Base-by-base conservation (phyloP, 106 monocot species). In the Platanthera guangdongensis region DNA sequence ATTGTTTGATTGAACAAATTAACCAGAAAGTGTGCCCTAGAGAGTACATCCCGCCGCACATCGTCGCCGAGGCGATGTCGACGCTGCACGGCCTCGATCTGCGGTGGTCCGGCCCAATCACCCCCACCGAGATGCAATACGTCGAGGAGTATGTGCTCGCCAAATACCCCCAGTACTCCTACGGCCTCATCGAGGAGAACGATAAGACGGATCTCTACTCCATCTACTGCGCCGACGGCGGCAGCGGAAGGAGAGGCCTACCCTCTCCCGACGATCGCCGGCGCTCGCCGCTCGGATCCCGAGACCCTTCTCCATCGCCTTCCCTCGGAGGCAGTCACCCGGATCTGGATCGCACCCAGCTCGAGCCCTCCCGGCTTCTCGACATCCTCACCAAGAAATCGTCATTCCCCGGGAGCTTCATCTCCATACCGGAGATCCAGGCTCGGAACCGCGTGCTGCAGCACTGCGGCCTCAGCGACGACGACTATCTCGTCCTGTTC, bases 71-170 rank as follows among this genome's bases (percentile, higher is more conserved):
- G 75, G 89, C 89, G 10, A 90, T 90, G 52, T 90, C 89, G 18
- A 84, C 86, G 4, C 86, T 90, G 3, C 89, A 84, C 30, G 89
- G 89, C 3, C 81, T 86, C 32, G 89, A 90, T 30, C 84, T 90
- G 21, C 39, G 89, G 19, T 90, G 89, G 89, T 90, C 89, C 0
- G 89, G 89, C 9, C 90, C 90, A 22, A 90, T 90, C 46, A 90
- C 90, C 0, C 90, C 82, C 32, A 82, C 15, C 49, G 90, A 90
- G 84, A 86, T 82, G 86, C 73, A 73, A 9, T 90, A 87, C 45
- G 90, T 90, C 7, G 82, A 84, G 51, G 64, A 90, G 68, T 90
- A 90, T 46, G 90, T 90, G 6, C 78, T 76, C 7, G 90, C 90
- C 11, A 90, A 86, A 75, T 90, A 90, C 60, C 90, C 90, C 0